A percentile compares a stretch with the other conserved stretches of the same genome.
phyloP scores from a whole-genome alignment of 1,139 yeast species.

The Taphrina communis region DNA sequence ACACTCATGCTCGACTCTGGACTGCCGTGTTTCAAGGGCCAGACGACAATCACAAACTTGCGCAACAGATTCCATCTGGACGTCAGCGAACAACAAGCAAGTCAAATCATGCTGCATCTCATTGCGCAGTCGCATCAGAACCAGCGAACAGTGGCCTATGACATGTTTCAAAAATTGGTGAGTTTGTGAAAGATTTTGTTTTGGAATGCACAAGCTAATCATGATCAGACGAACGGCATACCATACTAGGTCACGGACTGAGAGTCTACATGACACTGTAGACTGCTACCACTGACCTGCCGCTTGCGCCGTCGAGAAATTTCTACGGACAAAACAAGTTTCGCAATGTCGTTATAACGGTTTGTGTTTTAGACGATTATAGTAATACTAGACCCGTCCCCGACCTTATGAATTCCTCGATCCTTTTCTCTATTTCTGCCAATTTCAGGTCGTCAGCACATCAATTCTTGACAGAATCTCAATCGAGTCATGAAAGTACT shows the following conservation, averaged over 20 bases:
- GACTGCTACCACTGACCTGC: neutral
- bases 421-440: neutral
- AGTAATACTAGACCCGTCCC: neutral
- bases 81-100: constrained; percentile 85
- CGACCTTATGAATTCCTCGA: no score
- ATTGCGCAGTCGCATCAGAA: constrained; percentile 85
- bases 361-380: neutral
- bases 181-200: neutral
- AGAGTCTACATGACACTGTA: neutral
- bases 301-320: neutral
- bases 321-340: neutral
- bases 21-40: constrained; percentile 90
- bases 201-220: constrained; percentile 1
- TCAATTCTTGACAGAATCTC: no score
- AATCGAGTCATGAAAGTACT: no score
- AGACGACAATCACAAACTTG: constrained; percentile 77
- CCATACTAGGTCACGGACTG: constrained; percentile 6
- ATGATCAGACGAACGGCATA: constrained; percentile 28
- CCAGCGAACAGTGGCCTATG: constrained; percentile 90
- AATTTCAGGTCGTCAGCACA: no score
- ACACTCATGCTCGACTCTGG: constrained; percentile 95
- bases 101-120: constrained; percentile 73
- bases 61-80: constrained; percentile 79
- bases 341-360: neutral
- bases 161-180: constrained; percentile 84